A percentile compares a stretch with the other conserved stretches of the same genome.
phyloP scores from a whole-genome alignment of 169 alveolate species.

The Pseudocohnilembus persalinus region DNA sequence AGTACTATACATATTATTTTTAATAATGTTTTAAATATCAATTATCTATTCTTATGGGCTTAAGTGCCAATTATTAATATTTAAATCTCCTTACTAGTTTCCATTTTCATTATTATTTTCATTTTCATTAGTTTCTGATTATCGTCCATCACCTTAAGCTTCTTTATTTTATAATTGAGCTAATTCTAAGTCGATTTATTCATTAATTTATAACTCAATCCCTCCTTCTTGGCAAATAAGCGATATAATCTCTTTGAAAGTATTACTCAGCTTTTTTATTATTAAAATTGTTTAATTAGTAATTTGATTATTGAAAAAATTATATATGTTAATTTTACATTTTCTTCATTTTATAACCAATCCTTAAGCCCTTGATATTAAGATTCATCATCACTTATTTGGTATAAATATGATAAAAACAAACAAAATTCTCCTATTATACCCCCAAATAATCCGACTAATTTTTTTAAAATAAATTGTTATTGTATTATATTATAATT shows the following conservation, averaged over 20 bases:
- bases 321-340: background rate
- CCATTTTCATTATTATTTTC: too few species aligned
- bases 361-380: background rate
- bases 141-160: background rate
- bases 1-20: too few species aligned
- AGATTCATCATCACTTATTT: conserved; percentile 7
- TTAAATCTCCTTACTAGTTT: too few species aligned
- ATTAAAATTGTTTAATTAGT: background rate
- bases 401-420: background rate
- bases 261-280: background rate
- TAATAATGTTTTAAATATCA: background rate
- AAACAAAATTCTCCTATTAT: conserved; percentile 15
- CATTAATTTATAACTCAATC: background rate
- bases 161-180: background rate
- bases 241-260: background rate
- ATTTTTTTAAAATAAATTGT: background rate
- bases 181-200: background rate
- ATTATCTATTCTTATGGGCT: background rate
- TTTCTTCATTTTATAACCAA: background rate
- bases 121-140: background rate
- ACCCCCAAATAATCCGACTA: conserved; percentile 31
- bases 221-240: background rate
- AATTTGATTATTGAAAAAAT: background rate
- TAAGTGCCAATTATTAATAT: background rate
- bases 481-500: background rate